A percentile compares a stretch with the other conserved stretches of the same genome.
phyloP scores from a whole-genome alignment of 2,329 filamentous ascomycete genomes.

The Plectosphaerella cucumerina region DNA sequence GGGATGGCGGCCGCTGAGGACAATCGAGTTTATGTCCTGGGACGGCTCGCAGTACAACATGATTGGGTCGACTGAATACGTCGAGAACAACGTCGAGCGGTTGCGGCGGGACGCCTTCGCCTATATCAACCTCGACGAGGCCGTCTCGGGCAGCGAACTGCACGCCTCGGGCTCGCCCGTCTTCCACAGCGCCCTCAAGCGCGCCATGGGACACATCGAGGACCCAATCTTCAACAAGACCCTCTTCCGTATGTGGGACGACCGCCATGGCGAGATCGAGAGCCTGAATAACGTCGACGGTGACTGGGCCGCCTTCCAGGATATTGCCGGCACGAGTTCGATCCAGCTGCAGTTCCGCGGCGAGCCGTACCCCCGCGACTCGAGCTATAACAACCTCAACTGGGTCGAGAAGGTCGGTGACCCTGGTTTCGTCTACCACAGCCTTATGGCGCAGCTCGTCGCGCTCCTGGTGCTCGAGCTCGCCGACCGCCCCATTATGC shows the following conservation, averaged over 20 bases:
- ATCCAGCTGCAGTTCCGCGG: slow-evolving; percentile 79
- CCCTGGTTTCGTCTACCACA: slow-evolving; percentile 78
- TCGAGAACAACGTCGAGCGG: slow-evolving; percentile 74
- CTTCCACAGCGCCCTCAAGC: slow-evolving; percentile 67
- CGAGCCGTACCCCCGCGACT: slow-evolving; percentile 65
- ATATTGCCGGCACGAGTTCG: slow-evolving; percentile 83
- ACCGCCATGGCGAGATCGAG: slow-evolving; percentile 55
- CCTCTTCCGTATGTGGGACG: slow-evolving; percentile 73
- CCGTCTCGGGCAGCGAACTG: slow-evolving; percentile 71
- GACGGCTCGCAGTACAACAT: slow-evolving; percentile 91
- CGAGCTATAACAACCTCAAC: slow-evolving; percentile 85
- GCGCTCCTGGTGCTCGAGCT: slow-evolving; percentile 82
- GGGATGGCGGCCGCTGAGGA: slow-evolving; percentile 89
- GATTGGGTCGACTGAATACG: slow-evolving; percentile 90
- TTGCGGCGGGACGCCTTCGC: slow-evolving; percentile 73
- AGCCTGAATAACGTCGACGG: slow-evolving; percentile 63
- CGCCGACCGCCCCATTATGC: slow-evolving; percentile 73
- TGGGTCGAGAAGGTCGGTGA: slow-evolving; percentile 81
- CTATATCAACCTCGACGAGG: slow-evolving; percentile 88
- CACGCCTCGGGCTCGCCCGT: slow-evolving; percentile 77
- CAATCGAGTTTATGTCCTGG: slow-evolving; percentile 96
- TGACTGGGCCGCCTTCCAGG: slow-evolving; percentile 87
- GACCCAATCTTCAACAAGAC: slow-evolving; percentile 72
- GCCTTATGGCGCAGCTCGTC: slow-evolving; percentile 72
- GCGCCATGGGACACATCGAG: slow-evolving; percentile 67